Conservation (phyloP, 305 asterid species). For the Fraxinus baroniana region DNA sequence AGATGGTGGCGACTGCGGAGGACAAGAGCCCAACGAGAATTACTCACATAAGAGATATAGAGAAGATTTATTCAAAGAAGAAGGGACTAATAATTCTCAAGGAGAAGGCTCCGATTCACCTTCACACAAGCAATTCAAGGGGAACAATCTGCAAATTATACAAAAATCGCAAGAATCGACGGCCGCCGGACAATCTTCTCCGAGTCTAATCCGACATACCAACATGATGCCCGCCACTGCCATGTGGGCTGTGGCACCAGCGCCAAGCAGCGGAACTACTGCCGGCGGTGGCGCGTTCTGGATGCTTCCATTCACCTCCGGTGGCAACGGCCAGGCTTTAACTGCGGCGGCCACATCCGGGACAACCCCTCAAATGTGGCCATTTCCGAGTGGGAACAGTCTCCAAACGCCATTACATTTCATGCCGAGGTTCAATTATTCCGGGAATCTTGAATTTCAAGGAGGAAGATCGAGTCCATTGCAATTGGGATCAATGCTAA, state of each 20-base stretch:
- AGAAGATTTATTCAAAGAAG: slow-evolving; percentile 70
- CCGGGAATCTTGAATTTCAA: slow-evolving; percentile 56
- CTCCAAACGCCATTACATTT: slow-evolving; percentile 59
- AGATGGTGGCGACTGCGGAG: slow-evolving; percentile 29
- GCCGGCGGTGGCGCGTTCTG: slow-evolving; percentile 50
- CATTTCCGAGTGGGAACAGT: slow-evolving; percentile 45
- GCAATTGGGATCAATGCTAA: slow-evolving; percentile 59
- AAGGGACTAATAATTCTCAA: slow-evolving; percentile 37
- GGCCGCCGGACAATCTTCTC: slow-evolving; percentile 35
- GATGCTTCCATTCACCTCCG: slow-evolving; percentile 62
- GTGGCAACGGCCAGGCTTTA: slow-evolving; percentile 29
- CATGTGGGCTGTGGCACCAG: slow-evolving; percentile 69
- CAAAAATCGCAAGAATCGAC: slow-evolving; percentile 30
- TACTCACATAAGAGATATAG: slow-evolving; percentile 62
- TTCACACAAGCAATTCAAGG: slow-evolving; percentile 50
- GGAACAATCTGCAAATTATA: slow-evolving; percentile 25
- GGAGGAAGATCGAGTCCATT: slow-evolving; percentile 42
- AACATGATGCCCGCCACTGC: slow-evolving; percentile 42
- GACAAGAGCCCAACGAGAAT: slow-evolving; percentile 50
- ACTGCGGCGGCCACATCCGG: slow-evolving; percentile 32
- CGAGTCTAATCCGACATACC: slow-evolving; percentile 34
- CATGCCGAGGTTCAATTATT: slow-evolving; percentile 61
- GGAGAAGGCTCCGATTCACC: slow-evolving; percentile 56
- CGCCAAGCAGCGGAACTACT: slow-evolving; percentile 30
- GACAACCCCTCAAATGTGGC: slow-evolving; percentile 59